These are phyloP conservation scores for Geranomyces michiganensis DNA, from an alignment of 192 early-diverging fungal species.

Conservation along the genomic window DNA sequence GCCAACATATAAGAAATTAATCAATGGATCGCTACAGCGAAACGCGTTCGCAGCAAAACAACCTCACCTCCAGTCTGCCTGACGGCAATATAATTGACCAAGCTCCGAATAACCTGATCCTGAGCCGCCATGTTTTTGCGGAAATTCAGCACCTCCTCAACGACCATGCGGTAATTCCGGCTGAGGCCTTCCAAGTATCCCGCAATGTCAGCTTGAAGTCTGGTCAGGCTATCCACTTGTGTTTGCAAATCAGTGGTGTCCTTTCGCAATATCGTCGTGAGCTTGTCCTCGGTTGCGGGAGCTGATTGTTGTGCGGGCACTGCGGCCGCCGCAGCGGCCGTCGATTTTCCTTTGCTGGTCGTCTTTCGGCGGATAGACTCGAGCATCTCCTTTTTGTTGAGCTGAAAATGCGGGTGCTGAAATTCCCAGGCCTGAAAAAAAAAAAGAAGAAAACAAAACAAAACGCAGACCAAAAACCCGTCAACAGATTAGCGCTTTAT, in stretches of 20 bases:
- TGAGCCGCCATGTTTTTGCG: slow-evolving; percentile 34
- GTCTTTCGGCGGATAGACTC: slow-evolving; percentile 72
- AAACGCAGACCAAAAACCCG: neutral
- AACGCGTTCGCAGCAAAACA: neutral
- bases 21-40: neutral
- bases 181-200: slow-evolving; percentile 30
- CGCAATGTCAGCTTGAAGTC: slow-evolving; percentile 36
- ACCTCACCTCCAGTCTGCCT: slow-evolving; percentile 24
- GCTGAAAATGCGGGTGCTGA: slow-evolving; percentile 81
- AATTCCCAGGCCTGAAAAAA: slow-evolving; percentile 79
- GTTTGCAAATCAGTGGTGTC: slow-evolving; percentile 36
- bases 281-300: neutral
- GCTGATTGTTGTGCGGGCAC: neutral
- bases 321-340: slow-evolving; percentile 1
- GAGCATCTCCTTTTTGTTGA: slow-evolving; percentile 67
- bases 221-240: slow-evolving; percentile 32
- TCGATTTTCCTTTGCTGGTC: slow-evolving; percentile 10
- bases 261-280: slow-evolving; percentile 7
- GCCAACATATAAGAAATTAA: neutral
- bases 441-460: neutral
- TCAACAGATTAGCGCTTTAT: neutral
- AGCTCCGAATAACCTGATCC: slow-evolving; percentile 32
- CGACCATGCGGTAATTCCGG: slow-evolving; percentile 32
- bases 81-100: slow-evolving; percentile 46
- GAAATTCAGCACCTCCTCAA: slow-evolving; percentile 35